Conservation (phyloP, 2,329 filamentous ascomycete species). For the Arthrobotrys pseudoclavata region DNA sequence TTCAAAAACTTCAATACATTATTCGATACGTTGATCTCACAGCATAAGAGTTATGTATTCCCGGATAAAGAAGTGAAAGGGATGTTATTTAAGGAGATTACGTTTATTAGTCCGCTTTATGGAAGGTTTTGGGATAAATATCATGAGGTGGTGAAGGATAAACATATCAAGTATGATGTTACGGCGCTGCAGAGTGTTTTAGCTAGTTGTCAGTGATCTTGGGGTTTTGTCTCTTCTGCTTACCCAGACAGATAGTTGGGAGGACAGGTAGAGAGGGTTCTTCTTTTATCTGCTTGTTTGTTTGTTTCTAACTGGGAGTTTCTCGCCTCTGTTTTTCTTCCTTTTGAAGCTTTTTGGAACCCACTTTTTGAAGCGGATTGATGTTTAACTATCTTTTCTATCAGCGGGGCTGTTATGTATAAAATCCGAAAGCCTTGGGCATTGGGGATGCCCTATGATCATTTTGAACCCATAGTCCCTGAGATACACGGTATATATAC, state of each 20-base stretch:
- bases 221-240: not conserved
- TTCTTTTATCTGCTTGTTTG: not conserved
- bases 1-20: constrained; percentile 87
- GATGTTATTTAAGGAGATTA: constrained; percentile 84
- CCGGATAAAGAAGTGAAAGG: constrained; percentile 84
- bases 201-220: constrained; percentile 51
- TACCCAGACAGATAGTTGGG: too few species aligned
- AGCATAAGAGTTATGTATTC: constrained; percentile 88
- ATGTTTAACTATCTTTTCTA: not conserved
- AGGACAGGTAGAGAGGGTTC: too few species aligned
- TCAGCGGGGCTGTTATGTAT: not conserved
- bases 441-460: not conserved
- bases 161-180: constrained; percentile 99
- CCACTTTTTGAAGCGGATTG: not conserved
- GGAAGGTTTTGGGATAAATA: constrained; percentile 96
- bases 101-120: constrained; percentile 93
- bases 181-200: constrained; percentile 78
- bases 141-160: constrained; percentile 95
- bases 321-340: not conserved
- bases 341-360: not conserved
- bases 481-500: too few species aligned
- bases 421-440: not conserved
- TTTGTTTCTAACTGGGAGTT: not conserved
- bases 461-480: not conserved
- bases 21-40: constrained; percentile 88